These are phyloP conservation scores for Cryptosporidium sp. DNA, from an alignment of 169 alveolate species.

Conservation along the genomic window DNA sequence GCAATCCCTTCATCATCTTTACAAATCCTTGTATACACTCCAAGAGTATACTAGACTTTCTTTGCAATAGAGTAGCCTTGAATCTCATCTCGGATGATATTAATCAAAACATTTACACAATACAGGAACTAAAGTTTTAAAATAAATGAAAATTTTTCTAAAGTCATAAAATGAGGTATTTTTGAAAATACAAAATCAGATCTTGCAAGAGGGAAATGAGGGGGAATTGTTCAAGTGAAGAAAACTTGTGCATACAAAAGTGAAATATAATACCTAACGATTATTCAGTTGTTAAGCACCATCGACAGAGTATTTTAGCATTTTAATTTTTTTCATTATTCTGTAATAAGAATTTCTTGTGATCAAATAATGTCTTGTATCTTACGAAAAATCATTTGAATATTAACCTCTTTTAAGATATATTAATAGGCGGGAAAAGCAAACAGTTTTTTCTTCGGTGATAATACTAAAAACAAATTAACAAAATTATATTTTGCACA, in stretches of 20 bases:
- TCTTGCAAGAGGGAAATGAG: not conserved
- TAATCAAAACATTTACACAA: not conserved
- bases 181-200: not conserved
- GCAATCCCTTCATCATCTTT: slow-evolving; percentile 35
- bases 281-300: not conserved
- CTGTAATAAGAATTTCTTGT: not conserved
- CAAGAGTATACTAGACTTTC: slow-evolving; percentile 42
- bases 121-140: not conserved
- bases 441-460: not conserved
- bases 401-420: slow-evolving; percentile 15
- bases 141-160: not conserved
- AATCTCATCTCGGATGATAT: slow-evolving; percentile 15
- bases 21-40: slow-evolving; percentile 75
- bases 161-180: no score
- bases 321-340: not conserved
- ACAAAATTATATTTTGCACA: not conserved
- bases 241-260: not conserved
- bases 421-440: slow-evolving; percentile 7
- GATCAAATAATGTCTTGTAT: slow-evolving; percentile 1
- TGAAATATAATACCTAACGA: not conserved
- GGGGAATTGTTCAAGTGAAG: not conserved
- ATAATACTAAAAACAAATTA: not conserved
- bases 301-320: not conserved
- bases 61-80: slow-evolving; percentile 41
- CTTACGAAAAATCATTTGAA: not conserved